phyloP scores from a whole-genome alignment of 768 basidiomycete species.

The Suillus spraguei region DNA sequence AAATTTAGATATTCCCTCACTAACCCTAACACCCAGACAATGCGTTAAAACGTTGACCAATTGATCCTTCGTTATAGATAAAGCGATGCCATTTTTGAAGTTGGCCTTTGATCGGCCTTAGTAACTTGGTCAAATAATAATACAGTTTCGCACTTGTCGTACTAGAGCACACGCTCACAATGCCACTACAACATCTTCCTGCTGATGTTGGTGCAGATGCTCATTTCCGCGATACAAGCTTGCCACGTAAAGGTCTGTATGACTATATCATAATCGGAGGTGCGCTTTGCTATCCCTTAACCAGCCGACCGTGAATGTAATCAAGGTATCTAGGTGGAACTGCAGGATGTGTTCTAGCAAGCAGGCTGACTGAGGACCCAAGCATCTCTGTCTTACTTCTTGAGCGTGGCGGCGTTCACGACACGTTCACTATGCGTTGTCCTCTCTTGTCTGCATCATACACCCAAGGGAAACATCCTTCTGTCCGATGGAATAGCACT shows the following conservation, averaged over 20 bases:
- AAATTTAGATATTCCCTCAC: too few relatives aligned
- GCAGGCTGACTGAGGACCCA: conserved; percentile 38
- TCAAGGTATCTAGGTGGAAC: conserved; percentile 33
- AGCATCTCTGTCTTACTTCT: conserved; percentile 34
- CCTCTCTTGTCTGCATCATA: conserved; percentile 36
- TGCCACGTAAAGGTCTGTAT: background rate
- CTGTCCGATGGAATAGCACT: background rate
- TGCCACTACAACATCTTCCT: background rate
- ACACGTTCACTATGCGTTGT: conserved; percentile 30
- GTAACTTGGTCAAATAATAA: too few relatives aligned
- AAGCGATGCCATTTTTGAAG: too few relatives aligned
- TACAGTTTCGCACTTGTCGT: too few relatives aligned
- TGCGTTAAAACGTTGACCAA: too few relatives aligned
- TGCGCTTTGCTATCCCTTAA: background rate
- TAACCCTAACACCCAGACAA: too few relatives aligned
- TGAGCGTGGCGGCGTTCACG: conserved; percentile 34
- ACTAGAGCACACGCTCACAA: background rate
- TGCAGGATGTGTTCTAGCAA: conserved; percentile 42
- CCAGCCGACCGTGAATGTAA: background rate
- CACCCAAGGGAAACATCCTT: conserved; percentile 1
- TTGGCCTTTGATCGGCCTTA: too few relatives aligned
- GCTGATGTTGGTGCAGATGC: background rate
- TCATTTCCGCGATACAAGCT: background rate
- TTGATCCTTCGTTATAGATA: too few relatives aligned
- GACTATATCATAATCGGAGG: conserved; percentile 19